Evolutionary conservation across 2,329 filamentous ascomycete species (phyloP), one percentile per base, ranked within the genome.

Genomic region (Pseudogymnoascus sp.): DNA sequence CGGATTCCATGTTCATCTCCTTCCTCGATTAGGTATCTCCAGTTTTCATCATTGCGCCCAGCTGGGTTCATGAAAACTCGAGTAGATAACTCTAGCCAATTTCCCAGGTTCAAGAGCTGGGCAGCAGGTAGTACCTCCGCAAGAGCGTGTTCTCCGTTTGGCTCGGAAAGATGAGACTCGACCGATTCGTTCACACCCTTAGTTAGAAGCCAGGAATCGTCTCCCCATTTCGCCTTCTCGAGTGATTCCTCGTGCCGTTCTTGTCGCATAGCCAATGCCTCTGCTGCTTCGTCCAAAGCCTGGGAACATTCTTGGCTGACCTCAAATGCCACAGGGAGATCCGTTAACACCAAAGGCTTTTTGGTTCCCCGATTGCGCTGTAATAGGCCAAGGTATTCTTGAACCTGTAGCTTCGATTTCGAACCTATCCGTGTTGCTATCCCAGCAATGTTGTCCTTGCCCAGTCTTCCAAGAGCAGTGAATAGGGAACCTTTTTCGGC

Each of bases 341-440:
- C 85, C 9, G 78, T 76, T 62, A 80, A 72, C 25, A 77, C 74
- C 31, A 84, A 66, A 25, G 73, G 67, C 72, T 68, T 31, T 67
- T 75, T 16, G 38, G 43, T 31, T 5, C 49, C 42, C 5, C 37
- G 65, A 12, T 72, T 72, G 8, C 69, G 66, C 75, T 71, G 37
- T 4, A 97, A 79, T 0, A 89, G 73, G 5, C 78, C 70, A 3
- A 96, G 73, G 71, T 92, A 92, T 60, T 88, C 84, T 28, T 82
- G 81, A 36, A 95, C 85, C 75, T 97, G 91, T 7, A 88, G 72
- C 66, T 85, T 82, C 64, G 85, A 88, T 75, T 97, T 97, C 36
- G 85, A 88, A 0, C 79, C 79, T 14, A 96, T 78, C 0, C 82
- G 79, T 7, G 75, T 69, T 1, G 90, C 81, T 63, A 97, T 88